Conservation (phyloP, 2,329 filamentous ascomycete species). For the Cladosporium sphaerospermum region DNA sequence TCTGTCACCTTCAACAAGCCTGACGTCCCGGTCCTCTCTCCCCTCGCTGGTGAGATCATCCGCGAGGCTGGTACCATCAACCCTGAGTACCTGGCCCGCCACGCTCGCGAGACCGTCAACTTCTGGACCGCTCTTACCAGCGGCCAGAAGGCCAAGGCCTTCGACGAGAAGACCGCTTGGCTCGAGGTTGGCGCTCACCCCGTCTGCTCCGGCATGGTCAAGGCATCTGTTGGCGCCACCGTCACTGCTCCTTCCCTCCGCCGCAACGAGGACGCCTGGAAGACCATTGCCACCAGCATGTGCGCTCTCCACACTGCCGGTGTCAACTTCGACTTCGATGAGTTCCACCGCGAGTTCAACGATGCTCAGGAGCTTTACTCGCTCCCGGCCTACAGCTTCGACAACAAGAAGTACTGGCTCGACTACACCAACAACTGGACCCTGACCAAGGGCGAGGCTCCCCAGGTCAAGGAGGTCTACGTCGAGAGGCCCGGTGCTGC, state of each 20-base stretch:
- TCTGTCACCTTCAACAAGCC: constrained; percentile 54
- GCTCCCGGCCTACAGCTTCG: constrained; percentile 63
- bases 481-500: constrained; percentile 31
- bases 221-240: constrained; percentile 54
- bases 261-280: constrained; percentile 58
- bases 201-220: constrained; percentile 62
- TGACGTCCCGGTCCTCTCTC: constrained; percentile 59
- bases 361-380: constrained; percentile 52
- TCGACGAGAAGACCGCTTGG: constrained; percentile 63
- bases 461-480: constrained; percentile 32
- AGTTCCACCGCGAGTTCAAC: constrained; percentile 60
- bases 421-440: constrained; percentile 67
- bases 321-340: constrained; percentile 62
- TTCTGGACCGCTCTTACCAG: constrained; percentile 58
- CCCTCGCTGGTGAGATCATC: constrained; percentile 57
- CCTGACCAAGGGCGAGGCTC: constrained; percentile 60
- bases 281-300: constrained; percentile 54
- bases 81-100: constrained; percentile 57
- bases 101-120: constrained; percentile 63
- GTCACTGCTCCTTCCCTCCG: constrained; percentile 56
- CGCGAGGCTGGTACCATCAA: constrained; percentile 51
- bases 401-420: constrained; percentile 67
- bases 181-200: constrained; percentile 71
- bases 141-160: constrained; percentile 52
- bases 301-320: constrained; percentile 56